Percentiles rank a stretch among this genome's conserved stretches.
phyloP scores from a whole-genome alignment of 140 eudicot species.

The Ambrosia hybrid region DNA sequence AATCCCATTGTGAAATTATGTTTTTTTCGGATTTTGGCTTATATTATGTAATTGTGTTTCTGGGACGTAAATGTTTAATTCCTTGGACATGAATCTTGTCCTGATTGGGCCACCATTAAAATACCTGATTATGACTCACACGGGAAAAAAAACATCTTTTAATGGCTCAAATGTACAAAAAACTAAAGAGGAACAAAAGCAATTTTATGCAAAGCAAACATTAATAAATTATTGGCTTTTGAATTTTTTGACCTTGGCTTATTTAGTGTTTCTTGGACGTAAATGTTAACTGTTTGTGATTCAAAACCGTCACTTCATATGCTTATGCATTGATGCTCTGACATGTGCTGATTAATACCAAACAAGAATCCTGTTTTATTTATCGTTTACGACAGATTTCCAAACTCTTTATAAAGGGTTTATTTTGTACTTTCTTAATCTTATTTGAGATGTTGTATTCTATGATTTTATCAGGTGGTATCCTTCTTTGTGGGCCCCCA shows the following conservation, averaged over 20 bases:
- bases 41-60: not conserved
- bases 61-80: not conserved
- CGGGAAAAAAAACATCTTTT: not conserved
- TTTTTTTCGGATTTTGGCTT: not conserved
- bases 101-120: not conserved
- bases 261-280: not conserved
- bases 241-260: not conserved
- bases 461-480: conserved; percentile 65
- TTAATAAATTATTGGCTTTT: conserved; percentile 1
- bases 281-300: not conserved
- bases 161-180: not conserved
- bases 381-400: not conserved
- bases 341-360: not conserved
- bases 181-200: not conserved
- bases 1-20: not conserved
- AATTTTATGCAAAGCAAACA: not conserved
- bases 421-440: not conserved
- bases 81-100: not conserved
- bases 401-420: not conserved
- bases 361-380: not conserved
- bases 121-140: not conserved
- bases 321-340: conserved; percentile 9
- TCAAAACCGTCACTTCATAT: not conserved
- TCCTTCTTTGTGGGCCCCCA: conserved; percentile 99
- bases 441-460: not conserved